A percentile compares a stretch with the other conserved stretches of the same genome.
phyloP scores from a whole-genome alignment of 192 early-diverging fungal genomes.

The Coemansia interrupta region DNA sequence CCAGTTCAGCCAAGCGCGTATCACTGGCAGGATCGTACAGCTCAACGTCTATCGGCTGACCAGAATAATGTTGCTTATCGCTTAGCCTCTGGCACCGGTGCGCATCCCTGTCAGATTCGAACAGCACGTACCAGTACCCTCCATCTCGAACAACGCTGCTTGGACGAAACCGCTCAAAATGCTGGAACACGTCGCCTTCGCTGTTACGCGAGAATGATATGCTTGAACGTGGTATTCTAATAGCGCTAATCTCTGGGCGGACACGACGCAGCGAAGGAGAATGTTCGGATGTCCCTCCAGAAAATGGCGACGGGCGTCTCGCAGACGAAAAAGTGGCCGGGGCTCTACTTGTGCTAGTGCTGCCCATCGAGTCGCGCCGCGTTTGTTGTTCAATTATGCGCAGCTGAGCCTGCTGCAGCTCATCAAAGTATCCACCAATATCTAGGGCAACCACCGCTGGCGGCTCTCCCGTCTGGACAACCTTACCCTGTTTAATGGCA shows the following conservation, averaged over 20 bases:
- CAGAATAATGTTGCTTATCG: constrained; percentile 38
- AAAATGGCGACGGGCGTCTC: background rate
- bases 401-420: constrained; percentile 3
- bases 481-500: constrained; percentile 21
- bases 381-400: constrained; percentile 4
- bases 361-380: background rate
- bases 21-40: constrained; percentile 28
- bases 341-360: background rate
- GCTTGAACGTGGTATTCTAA: constrained; percentile 42
- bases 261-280: background rate
- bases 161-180: constrained; percentile 46
- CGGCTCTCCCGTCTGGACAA: constrained; percentile 25
- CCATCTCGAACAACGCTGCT: constrained; percentile 24
- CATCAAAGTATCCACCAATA: constrained; percentile 27
- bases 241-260: constrained; percentile 10
- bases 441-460: constrained; percentile 28
- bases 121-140: constrained; percentile 50
- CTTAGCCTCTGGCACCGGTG: constrained; percentile 45
- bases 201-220: constrained; percentile 46
- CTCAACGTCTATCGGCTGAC: constrained; percentile 45
- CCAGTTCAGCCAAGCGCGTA: constrained; percentile 19
- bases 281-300: background rate
- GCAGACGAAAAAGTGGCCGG: background rate
- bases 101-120: constrained; percentile 43
- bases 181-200: constrained; percentile 22